Evolutionary conservation across 352 stramenopile species (phyloP).

Genomic region (Ophiocytium majus): DNA sequence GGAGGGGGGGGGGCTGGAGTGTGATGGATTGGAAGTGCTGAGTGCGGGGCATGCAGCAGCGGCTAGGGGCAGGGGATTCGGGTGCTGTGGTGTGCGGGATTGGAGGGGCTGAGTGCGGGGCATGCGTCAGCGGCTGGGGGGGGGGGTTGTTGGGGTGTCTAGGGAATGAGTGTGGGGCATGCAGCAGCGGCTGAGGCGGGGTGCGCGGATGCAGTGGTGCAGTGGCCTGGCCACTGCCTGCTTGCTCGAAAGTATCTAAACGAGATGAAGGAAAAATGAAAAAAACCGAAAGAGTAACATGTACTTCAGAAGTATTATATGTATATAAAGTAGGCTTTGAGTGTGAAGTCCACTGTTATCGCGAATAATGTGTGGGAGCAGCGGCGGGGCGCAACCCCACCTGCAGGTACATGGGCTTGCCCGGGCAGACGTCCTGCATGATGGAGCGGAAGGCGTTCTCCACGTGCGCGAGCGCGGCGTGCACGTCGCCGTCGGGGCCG

Average conservation of each 20-base stretch:
- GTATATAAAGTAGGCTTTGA: background rate
- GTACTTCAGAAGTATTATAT: background rate
- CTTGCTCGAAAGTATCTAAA: background rate
- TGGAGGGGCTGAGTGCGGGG: no score
- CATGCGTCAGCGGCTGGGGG: no score
- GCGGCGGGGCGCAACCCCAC: conserved; percentile 18
- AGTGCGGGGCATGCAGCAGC: no score
- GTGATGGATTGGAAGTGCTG: no score
- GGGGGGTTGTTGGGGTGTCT: no score
- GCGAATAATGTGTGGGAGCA: background rate
- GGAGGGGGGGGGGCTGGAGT: no score
- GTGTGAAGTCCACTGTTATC: background rate
- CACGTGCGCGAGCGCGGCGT: conserved; percentile 47
- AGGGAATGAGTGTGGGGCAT: no score
- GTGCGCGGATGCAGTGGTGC: background rate
- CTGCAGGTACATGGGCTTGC: conserved; percentile 41
- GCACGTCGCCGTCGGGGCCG: conserved; percentile 42
- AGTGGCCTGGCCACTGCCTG: background rate
- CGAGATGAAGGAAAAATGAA: background rate
- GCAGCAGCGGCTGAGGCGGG: no score
- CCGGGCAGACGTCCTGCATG: conserved; percentile 40
- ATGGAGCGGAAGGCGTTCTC: conserved; percentile 23
- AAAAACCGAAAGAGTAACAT: background rate
- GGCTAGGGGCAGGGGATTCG: no score
- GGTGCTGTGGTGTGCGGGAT: no score